Evolutionary conservation across 176 grass and related monocot species (phyloP), one percentile per base, ranked within the genome.

Genomic region (Musa schizocarpa): DNA sequence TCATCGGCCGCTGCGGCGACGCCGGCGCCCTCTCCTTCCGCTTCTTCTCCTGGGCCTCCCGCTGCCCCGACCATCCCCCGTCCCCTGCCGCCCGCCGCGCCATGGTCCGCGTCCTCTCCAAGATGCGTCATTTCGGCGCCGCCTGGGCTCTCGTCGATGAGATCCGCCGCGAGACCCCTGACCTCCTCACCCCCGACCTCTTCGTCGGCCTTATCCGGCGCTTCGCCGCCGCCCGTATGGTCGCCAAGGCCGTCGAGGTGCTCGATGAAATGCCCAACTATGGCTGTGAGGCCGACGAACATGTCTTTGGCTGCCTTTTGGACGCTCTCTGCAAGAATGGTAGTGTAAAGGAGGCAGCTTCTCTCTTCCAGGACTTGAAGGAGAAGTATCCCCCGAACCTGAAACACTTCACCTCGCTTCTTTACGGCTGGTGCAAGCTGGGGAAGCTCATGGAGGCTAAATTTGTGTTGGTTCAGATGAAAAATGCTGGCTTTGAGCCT

Each of bases 391-490:
- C 84, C 16, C 90, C 87, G 26, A 77, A 83, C 22, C 75, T 98
- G 51, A 87, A 91, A 59, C 88, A 92, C 53, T 93, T 93, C 78
- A 98, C 90, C 8, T 92, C 94, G 21, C 76, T 98, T 48, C 86
- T 98, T 9, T 93, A 93, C 57, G 94, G 94, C 11, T 98, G 94
- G 94, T 98, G 94, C 86, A 87, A 87, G 77, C 82, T 84, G 20
- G 90, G 88, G 27, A 98, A 93, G 79, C 88, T 98, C 12, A 84
- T 91, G 59, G 94, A 98, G 74, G 94, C 94, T 73, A 98, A 93
- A 76, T 78, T 84, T 80, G 88, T 98, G 51, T 86, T 98, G 54
- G 80, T 87, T 49, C 94, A 92, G 83, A 93, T 93, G 86, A 87
- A 85, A 54, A 56, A 85, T 64, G 75, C 84, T 1, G 90, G 70